Base-by-base conservation (phyloP, 169 alveolate species). In the Cryptosporidium sp. region DNA sequence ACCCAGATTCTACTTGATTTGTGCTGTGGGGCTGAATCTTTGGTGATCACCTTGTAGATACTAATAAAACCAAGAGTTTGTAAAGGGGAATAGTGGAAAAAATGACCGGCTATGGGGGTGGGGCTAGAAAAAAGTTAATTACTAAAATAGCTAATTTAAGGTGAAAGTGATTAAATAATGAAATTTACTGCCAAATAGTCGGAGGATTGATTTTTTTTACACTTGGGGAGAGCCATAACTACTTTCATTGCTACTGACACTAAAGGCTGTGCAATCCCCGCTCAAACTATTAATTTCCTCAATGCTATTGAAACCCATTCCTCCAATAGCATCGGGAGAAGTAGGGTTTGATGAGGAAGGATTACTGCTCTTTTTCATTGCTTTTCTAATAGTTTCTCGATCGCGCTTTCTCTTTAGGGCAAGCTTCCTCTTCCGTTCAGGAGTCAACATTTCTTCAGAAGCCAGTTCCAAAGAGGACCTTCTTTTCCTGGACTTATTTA, bases 331-430 rank as follows among this genome's bases (percentile, higher is more conserved):
- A 55, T 26, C 21, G 2, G 67, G 35, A 26, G 67, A 55, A 6
- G 14, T 5, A 8, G 67, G 31, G 10, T 37, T 55, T n/a, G 67
- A n/a, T n/a, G 84, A 43, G 45, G 45, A 14, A 29, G 41, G n/a
- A 58, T 55, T 10, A 31, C 16, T 80, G 21, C n/a, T 70, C n/a
- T 31, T 80, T 35, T 65, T 80, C 21, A 80, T 14, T 2, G 45
- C 62, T 37, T 21, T 80, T 43, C 68, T 62, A 10, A 43, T 18
- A 18, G 75, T 39, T 48, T 80, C 89, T 16, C 65, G 41, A 8
- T 80, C 89, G 12, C 80, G 89, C 14, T 43, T 80, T 65, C 75
- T 80, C 29, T 65, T 59, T 16, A 80, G 52, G 9, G 50, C 23
- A 26, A 65, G 73, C 2, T 59, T 67, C 9, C 33, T 29, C 18